These are phyloP conservation scores for Ampelocalamus luodianensis DNA, from an alignment of 176 grass and related monocot species.

Conservation along the genomic window DNA sequence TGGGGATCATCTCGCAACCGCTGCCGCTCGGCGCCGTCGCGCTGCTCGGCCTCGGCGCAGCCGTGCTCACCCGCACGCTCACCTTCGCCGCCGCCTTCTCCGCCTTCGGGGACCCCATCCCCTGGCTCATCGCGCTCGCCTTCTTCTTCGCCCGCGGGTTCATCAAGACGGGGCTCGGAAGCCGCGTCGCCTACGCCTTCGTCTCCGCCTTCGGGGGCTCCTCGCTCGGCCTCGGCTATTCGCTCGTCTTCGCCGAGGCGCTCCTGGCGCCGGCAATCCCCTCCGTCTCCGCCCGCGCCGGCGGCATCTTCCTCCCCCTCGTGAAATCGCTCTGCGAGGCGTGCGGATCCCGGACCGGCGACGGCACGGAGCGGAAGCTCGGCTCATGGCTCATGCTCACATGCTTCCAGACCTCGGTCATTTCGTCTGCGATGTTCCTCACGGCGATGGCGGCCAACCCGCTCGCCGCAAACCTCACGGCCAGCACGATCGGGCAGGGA, in stretches of 20 bases:
- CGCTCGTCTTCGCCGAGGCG: conserved; percentile 94
- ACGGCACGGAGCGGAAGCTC: conserved; percentile 72
- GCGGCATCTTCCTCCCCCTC: conserved; percentile 90
- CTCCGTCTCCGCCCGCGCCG: conserved; percentile 81
- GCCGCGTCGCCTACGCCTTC: conserved; percentile 88
- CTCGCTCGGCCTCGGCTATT: conserved; percentile 86
- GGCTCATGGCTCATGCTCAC: conserved; percentile 99
- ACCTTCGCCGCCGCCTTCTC: conserved; percentile 92
- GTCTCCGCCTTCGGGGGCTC: conserved; percentile 83
- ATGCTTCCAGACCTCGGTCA: conserved; percentile 92
- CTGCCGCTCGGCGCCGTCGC: conserved; percentile 96
- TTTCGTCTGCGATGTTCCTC: conserved; percentile 96
- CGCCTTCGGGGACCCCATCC: conserved; percentile 94
- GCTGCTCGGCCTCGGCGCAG: conserved; percentile 84
- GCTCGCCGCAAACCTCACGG: conserved; percentile 83
- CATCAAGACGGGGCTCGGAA: conserved; percentile 94
- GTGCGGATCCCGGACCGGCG: conserved; percentile 73
- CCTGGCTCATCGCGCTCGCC: conserved; percentile 98
- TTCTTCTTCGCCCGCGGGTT: conserved; percentile 97
- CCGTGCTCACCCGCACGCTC: conserved; percentile 84
- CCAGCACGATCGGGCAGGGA: conserved; percentile 61
- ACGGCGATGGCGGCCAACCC: conserved; percentile 93
- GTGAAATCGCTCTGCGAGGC: conserved; percentile 89
- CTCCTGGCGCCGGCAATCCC: conserved; percentile 91
- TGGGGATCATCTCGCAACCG: conserved; percentile 95